Evolutionary conservation across 2,329 filamentous ascomycete species (phyloP).

Genomic region (Dothidotthia symphoricarpi): DNA sequence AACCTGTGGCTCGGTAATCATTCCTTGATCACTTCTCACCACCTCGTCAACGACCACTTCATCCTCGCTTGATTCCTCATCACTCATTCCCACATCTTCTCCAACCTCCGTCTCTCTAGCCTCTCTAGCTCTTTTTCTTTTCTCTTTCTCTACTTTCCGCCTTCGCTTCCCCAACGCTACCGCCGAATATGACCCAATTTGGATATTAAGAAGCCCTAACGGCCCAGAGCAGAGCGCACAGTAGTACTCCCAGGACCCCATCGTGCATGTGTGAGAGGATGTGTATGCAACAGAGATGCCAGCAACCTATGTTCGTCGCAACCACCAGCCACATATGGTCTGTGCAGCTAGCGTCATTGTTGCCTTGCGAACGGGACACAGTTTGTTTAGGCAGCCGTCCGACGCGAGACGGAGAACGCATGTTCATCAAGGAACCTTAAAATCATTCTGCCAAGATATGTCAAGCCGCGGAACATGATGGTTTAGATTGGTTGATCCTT

Average conservation of each 20-base stretch:
- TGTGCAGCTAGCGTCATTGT: too few relatives aligned
- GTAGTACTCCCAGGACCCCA: slow-evolving; percentile 21
- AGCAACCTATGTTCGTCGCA: too few relatives aligned
- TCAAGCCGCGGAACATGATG: too few relatives aligned
- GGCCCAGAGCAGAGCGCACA: slow-evolving; percentile 19
- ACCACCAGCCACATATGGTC: too few relatives aligned
- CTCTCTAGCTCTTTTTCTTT: slow-evolving; percentile 3
- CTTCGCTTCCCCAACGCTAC: slow-evolving; percentile 7
- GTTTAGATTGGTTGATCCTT: too few relatives aligned
- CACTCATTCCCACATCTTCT: slow-evolving; percentile 3
- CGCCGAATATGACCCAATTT: slow-evolving; percentile 6
- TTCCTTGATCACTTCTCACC: background rate
- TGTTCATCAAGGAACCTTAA: too few relatives aligned
- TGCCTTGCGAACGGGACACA: too few relatives aligned
- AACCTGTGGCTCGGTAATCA: background rate
- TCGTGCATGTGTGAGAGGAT: too few relatives aligned
- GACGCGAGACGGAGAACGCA: too few relatives aligned
- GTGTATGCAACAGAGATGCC: too few relatives aligned
- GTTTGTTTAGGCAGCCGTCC: too few relatives aligned
- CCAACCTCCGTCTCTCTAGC: slow-evolving; percentile 6
- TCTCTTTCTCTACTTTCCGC: slow-evolving; percentile 2
- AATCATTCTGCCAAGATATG: too few relatives aligned
- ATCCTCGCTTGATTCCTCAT: background rate
- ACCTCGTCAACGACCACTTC: background rate
- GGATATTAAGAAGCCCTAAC: slow-evolving; percentile 1